Conservation (phyloP, 768 basidiomycete species). For the Trametes coccinea region DNA sequence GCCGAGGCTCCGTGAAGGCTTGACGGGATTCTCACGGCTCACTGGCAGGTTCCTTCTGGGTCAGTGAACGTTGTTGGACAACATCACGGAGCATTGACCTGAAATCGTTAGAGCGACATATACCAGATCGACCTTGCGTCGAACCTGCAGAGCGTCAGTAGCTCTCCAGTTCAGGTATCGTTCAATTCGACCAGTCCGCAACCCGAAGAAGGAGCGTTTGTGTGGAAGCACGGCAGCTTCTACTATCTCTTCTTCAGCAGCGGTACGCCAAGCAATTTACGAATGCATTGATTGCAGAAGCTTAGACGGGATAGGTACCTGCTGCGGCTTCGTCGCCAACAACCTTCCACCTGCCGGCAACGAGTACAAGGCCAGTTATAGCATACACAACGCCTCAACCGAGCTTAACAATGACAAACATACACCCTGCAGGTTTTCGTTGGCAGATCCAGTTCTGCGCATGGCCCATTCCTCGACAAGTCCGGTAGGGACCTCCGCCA, state of each 20-base stretch:
- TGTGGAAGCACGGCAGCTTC: conserved; percentile 22
- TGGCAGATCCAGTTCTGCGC: conserved; percentile 21
- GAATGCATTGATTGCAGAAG: neutral
- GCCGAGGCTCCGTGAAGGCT: too few relatives aligned
- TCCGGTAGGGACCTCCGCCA: conserved; percentile 13
- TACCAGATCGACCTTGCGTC: conserved; percentile 16
- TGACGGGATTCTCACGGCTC: neutral
- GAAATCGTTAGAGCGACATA: conserved; percentile 7
- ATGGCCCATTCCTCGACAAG: conserved; percentile 23
- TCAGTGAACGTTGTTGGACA: neutral
- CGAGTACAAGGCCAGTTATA: conserved; percentile 25
- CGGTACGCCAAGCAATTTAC: conserved; percentile 8
- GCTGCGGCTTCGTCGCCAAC: conserved; percentile 20
- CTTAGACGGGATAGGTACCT: neutral
- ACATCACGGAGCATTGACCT: neutral
- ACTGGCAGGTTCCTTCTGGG: conserved; percentile 19
- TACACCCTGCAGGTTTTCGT: conserved; percentile 20
- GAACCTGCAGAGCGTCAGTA: conserved; percentile 5
- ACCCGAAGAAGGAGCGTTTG: conserved; percentile 15
- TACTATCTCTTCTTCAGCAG: conserved; percentile 26
- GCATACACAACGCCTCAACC: neutral
- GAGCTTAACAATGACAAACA: neutral
- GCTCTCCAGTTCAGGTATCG: conserved; percentile 14
- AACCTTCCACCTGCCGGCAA: conserved; percentile 21
- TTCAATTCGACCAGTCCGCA: conserved; percentile 15